Conservation (phyloP, 2,329 filamentous ascomycete genomes). For the Neofusicoccum cordaticola region DNA sequence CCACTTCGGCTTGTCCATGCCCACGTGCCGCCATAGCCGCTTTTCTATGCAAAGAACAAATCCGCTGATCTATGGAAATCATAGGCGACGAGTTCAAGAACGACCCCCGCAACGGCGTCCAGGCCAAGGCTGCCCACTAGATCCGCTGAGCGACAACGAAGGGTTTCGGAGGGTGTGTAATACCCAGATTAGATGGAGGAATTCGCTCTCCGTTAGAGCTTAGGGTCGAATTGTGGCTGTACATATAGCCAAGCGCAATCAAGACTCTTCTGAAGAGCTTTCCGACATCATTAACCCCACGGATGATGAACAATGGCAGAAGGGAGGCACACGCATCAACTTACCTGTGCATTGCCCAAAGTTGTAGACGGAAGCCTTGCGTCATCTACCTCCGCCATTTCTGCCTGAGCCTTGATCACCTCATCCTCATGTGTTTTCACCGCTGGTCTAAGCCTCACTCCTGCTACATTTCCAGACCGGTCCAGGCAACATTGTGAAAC, state of each 20-base stretch:
- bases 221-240: not conserved
- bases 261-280: not conserved
- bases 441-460: not conserved
- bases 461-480: not conserved
- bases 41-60: not conserved
- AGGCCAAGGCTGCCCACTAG: constrained; percentile 22
- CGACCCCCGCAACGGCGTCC: constrained; percentile 79
- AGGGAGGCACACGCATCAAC: too few species aligned
- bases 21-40: not conserved
- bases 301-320: not conserved
- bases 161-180: not conserved
- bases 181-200: constrained; percentile 7
- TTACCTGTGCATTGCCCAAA: not conserved
- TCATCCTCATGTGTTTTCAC: not conserved
- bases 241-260: constrained; percentile 12
- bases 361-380: not conserved
- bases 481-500: not conserved
- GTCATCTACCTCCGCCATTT: not conserved
- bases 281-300: not conserved
- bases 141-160: not conserved
- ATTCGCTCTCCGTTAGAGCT: not conserved
- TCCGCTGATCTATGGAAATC: not conserved
- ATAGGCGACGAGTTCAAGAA: constrained; percentile 94
- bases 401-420: not conserved
- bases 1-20: not conserved